Evolutionary conservation across 2,329 filamentous ascomycete genomes (phyloP), one percentile per base, ranked within the genome.

Genomic region (Neurospora sp.): DNA sequence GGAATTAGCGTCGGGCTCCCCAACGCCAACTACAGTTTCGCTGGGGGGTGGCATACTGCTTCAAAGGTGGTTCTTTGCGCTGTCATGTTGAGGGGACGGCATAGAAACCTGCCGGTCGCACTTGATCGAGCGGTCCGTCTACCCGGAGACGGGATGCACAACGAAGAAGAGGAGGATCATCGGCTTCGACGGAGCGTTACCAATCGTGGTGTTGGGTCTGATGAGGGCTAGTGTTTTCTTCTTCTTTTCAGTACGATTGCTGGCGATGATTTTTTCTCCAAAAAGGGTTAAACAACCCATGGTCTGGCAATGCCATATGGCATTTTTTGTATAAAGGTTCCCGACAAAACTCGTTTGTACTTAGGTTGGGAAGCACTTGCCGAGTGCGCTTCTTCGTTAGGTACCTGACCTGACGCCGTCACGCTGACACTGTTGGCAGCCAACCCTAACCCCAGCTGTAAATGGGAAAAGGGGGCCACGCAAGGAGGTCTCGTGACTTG

Each of bases 41-140:
- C 82, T 66, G 86, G 87, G 0, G 82, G 83, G 0, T 87, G 85
- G 81, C 83, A 84, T 65, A 79, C 80, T 0, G 80, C 83, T 6
- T 85, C 83, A 73, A 89, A 89, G 77, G 73, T 89, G 36, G 83
- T 88, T 19, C 76, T 89, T 65, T 84, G 85, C 70, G 82, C 82
- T 8, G 86, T 89, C 37, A 87, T 87, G 82, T 76, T 89, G 15
- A 77, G 85, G 2, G 86, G 85, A 0, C 77, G 86, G 1, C 86
- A 88, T 76, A 81, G 85, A 2, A 85, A 85, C 0, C 76, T 88
- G 43, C 86, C 86, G 0, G 84, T 87, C 62, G 84, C 84, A 2
- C 80, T 88, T 67, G 86, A 88, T 74, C 81, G 83, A n/a, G 85
- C 85, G 2, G 80, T 85, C 8, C 77, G 80, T 43, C 76, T 86